These are phyloP conservation scores for Chaetoscypha palmicola DNA, from an alignment of 2,329 filamentous ascomycete genomes.

Conservation along the genomic window DNA sequence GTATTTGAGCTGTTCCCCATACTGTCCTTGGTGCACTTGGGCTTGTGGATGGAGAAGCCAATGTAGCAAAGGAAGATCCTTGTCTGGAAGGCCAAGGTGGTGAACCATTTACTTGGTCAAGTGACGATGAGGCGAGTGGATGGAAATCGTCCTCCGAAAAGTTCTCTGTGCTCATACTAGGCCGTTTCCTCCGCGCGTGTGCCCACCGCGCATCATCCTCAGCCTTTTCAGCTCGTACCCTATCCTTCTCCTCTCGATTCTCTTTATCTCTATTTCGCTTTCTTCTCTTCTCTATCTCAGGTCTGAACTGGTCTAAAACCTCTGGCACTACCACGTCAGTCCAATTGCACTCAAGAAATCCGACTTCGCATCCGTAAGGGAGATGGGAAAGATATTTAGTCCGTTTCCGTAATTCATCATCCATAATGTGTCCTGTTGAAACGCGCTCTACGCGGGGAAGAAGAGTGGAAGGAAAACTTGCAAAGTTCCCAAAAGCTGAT, in stretches of 20 bases:
- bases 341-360: slow-evolving; percentile 70
- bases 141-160: slow-evolving; percentile 55
- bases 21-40: slow-evolving; percentile 73
- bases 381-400: slow-evolving; percentile 65
- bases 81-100: slow-evolving; percentile 49
- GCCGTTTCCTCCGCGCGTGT: slow-evolving; percentile 47
- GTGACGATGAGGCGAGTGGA: slow-evolving; percentile 45
- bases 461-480: slow-evolving; percentile 60
- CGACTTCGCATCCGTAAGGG: slow-evolving; percentile 65
- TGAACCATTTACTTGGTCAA: slow-evolving; percentile 39
- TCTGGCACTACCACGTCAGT: slow-evolving; percentile 58
- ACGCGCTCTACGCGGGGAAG: slow-evolving; percentile 65
- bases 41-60: slow-evolving; percentile 75
- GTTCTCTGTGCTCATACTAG: slow-evolving; percentile 42
- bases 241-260: slow-evolving; percentile 61
- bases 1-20: slow-evolving; percentile 77
- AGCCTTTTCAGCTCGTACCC: slow-evolving; percentile 59
- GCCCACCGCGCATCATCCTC: slow-evolving; percentile 61
- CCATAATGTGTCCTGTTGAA: slow-evolving; percentile 63
- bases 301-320: slow-evolving; percentile 52
- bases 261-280: slow-evolving; percentile 63
- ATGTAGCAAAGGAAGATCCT: slow-evolving; percentile 54
- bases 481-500: slow-evolving; percentile 61
- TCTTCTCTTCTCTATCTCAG: slow-evolving; percentile 56
- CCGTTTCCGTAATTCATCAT: slow-evolving; percentile 62